Evolutionary conservation across 352 stramenopile genomes (phyloP).

Genomic region (Phytophthora citricola): DNA sequence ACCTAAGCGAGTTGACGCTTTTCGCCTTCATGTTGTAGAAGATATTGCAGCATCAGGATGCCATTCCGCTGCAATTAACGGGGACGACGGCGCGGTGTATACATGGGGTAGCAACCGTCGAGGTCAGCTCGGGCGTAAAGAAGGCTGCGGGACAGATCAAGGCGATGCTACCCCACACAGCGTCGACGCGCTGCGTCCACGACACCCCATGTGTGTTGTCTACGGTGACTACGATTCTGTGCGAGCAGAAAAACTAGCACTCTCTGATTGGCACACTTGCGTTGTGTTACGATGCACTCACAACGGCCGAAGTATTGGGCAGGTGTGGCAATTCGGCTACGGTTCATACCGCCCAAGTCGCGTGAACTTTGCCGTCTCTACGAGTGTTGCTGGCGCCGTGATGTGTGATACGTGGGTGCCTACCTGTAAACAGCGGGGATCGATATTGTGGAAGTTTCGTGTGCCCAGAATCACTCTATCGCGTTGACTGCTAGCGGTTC

Average conservation of each 20-base stretch:
- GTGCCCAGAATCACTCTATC: slow-evolving; percentile 83
- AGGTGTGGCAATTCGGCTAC: slow-evolving; percentile 87
- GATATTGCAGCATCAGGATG: slow-evolving; percentile 76
- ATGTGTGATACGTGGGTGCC: slow-evolving; percentile 71
- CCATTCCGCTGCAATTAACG: slow-evolving; percentile 75
- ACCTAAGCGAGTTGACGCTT: slow-evolving; percentile 78
- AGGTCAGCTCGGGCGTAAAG: slow-evolving; percentile 80
- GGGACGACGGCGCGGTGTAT: slow-evolving; percentile 54
- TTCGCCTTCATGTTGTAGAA: slow-evolving; percentile 56
- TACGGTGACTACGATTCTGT: slow-evolving; percentile 65
- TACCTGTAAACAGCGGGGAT: slow-evolving; percentile 53
- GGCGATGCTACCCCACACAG: slow-evolving; percentile 55
- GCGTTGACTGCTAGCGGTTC: slow-evolving; percentile 63
- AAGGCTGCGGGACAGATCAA: slow-evolving; percentile 76
- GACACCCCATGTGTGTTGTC: slow-evolving; percentile 65
- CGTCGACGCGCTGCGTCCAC: slow-evolving; percentile 62
- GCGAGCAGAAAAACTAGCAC: slow-evolving; percentile 53
- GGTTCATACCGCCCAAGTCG: slow-evolving; percentile 72
- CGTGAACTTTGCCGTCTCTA: slow-evolving; percentile 51
- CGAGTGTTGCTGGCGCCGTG: slow-evolving; percentile 21
- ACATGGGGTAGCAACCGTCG: slow-evolving; percentile 87
- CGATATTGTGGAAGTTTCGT: slow-evolving; percentile 78
- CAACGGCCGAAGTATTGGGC: slow-evolving; percentile 62
- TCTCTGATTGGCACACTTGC: slow-evolving; percentile 80
- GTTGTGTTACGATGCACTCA: slow-evolving; percentile 65